phyloP scores from a whole-genome alignment of 305 asterid genomes.

The Nicotiana rustica region DNA sequence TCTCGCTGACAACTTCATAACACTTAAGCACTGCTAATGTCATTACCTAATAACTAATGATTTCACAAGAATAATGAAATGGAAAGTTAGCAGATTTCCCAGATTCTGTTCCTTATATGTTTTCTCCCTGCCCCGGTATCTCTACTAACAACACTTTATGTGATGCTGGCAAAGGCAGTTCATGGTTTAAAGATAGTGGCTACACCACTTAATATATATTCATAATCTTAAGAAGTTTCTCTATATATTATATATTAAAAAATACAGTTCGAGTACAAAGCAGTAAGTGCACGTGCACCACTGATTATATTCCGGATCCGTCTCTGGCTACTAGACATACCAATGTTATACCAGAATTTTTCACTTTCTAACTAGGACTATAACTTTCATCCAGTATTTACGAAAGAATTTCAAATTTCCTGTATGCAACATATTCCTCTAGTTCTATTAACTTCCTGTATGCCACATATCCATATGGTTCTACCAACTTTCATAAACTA shows the following conservation, averaged over 20 bases:
- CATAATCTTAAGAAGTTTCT: neutral
- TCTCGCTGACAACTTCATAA: neutral
- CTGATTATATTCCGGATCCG: neutral
- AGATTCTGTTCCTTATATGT: neutral
- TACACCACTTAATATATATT: neutral
- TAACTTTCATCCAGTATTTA: neutral
- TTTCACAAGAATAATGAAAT: neutral
- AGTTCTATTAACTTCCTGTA: neutral
- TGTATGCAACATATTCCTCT: conserved; percentile 4
- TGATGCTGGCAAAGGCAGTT: neutral
- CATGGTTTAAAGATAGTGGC: neutral
- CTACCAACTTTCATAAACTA: neutral
- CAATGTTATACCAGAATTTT: conserved; percentile 7
- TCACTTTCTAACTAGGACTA: neutral
- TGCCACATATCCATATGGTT: no score
- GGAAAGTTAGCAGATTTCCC: neutral
- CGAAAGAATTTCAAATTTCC: conserved; percentile 39
- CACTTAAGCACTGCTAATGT: neutral
- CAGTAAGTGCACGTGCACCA: neutral
- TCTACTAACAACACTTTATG: neutral
- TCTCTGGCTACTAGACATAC: neutral
- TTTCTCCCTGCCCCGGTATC: neutral
- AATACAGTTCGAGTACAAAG: neutral
- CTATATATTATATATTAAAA: neutral
- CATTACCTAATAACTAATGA: neutral